Percentiles rank a stretch among this genome's conserved stretches.
phyloP scores from a whole-genome alignment of 495 filamentous ascomycete genomes.

The Sabuloglossum arenarium region DNA sequence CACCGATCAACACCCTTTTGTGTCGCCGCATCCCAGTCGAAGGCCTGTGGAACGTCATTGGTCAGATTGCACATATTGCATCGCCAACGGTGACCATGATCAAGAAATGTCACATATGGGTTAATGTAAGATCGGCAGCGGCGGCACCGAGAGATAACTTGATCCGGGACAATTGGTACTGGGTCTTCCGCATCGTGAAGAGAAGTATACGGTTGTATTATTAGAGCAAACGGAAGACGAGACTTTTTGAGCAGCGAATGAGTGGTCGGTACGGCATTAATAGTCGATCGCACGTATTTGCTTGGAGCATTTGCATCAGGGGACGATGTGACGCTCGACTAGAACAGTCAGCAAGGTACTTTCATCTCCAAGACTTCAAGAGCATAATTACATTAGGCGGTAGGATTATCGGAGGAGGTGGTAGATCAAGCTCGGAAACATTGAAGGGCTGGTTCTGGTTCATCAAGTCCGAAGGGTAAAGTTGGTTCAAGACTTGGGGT shows the following conservation, averaged over 20 bases:
- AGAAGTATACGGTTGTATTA: constrained; percentile 87
- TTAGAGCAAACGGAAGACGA: constrained; percentile 79
- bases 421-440: constrained; percentile 75
- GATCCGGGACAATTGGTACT: constrained; percentile 82
- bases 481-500: constrained; percentile 52
- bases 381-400: constrained; percentile 62
- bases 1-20: constrained; percentile 82
- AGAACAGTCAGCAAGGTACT: constrained; percentile 1
- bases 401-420: constrained; percentile 76
- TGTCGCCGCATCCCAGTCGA: constrained; percentile 85
- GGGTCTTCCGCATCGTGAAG: constrained; percentile 83
- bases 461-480: constrained; percentile 79
- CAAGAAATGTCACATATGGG: constrained; percentile 86
- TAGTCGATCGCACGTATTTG: constrained; percentile 86
- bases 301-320: constrained; percentile 80
- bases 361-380: neutral
- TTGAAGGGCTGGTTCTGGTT: constrained; percentile 85
- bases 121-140: constrained; percentile 96
- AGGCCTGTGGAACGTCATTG: constrained; percentile 94
- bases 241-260: constrained; percentile 89
- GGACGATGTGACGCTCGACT: constrained; percentile 85
- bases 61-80: constrained; percentile 99
- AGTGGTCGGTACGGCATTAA: constrained; percentile 84
- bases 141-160: constrained; percentile 89
- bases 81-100: constrained; percentile 92